Conservation (phyloP, 2,329 filamentous ascomycete species). For the Curvularia verruculosa region DNA sequence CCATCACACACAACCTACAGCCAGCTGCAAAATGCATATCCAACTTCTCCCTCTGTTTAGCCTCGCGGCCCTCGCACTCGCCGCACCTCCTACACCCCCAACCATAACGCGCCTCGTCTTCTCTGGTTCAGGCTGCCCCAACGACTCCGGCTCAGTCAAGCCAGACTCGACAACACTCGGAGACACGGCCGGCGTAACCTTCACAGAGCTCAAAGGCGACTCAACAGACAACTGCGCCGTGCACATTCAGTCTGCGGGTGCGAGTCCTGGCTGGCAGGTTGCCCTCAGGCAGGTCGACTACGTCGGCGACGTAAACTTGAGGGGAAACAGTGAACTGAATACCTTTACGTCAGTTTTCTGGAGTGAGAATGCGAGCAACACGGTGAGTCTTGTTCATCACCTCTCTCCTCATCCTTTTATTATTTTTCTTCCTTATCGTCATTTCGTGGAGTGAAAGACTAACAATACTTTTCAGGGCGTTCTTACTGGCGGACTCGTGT, state of each 20-base stretch:
- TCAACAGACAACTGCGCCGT: constrained; percentile 39
- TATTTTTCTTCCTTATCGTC: neutral
- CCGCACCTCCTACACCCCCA: constrained; percentile 30
- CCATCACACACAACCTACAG: no score
- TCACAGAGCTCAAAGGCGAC: constrained; percentile 32
- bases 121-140: constrained; percentile 39
- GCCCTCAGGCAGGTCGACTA: constrained; percentile 35
- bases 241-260: constrained; percentile 36
- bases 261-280: constrained; percentile 37
- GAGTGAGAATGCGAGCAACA: constrained; percentile 39
- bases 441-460: neutral
- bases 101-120: constrained; percentile 34
- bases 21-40: constrained; percentile 13
- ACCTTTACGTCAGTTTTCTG: constrained; percentile 36
- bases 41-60: constrained; percentile 23
- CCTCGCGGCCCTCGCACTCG: constrained; percentile 13
- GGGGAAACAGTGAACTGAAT: constrained; percentile 31
- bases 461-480: constrained; percentile 19
- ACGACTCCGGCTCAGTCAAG: constrained; percentile 32
- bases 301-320: constrained; percentile 31
- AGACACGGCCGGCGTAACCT: constrained; percentile 33
- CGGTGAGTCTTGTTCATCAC: constrained; percentile 25
- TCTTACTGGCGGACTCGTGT: constrained; percentile 28
- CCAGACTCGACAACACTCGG: constrained; percentile 22
- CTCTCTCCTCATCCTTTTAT: neutral